Conservation (phyloP, 345 rosid genomes). For the Populus simonii region DNA sequence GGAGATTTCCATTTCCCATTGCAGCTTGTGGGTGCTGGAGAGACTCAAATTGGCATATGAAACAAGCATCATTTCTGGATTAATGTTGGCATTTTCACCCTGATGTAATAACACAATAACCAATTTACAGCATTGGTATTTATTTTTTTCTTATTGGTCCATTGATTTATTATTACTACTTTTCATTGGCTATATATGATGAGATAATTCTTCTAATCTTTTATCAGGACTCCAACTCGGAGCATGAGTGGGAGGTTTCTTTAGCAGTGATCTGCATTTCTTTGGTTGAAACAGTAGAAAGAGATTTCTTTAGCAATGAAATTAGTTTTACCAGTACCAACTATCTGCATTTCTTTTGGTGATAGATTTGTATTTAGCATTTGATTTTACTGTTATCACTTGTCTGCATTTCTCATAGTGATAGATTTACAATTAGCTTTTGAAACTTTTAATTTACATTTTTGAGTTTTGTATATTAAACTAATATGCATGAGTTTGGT, state of each 20-base stretch:
- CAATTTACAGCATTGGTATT: neutral
- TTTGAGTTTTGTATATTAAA: neutral
- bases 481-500: neutral
- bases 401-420: too few species aligned
- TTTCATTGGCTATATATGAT: neutral
- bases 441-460: neutral
- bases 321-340: too few species aligned
- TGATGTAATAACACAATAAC: neutral
- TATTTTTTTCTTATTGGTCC: neutral
- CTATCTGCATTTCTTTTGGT: too few species aligned
- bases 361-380: too few species aligned
- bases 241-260: neutral
- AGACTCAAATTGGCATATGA: constrained; percentile 14
- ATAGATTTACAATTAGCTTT: neutral
- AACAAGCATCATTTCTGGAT: neutral
- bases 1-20: constrained; percentile 56
- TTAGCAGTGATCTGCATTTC: neutral
- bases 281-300: neutral
- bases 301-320: neutral
- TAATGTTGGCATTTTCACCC: neutral
- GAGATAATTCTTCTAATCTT: neutral
- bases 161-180: too few species aligned
- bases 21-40: constrained; percentile 45
- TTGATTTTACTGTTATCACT: too few species aligned
- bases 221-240: neutral